Evolutionary conservation across 139 green algal species (phyloP).

Genomic region (Nannochloris sp.): DNA sequence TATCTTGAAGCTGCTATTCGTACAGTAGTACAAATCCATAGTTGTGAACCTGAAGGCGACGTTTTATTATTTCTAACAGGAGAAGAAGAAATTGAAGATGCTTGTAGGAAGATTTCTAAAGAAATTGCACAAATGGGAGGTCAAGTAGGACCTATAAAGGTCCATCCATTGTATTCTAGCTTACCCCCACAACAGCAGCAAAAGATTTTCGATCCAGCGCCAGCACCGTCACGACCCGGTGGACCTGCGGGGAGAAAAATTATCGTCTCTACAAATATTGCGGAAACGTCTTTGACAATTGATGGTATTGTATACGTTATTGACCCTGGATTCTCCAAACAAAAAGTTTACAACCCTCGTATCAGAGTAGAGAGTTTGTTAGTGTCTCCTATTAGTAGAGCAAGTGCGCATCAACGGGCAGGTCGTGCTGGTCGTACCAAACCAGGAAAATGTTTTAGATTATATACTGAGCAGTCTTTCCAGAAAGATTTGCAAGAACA

Average conservation of each 20-base stretch:
- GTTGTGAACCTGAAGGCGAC: conserved; percentile 80
- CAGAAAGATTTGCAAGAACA: conserved; percentile 97
- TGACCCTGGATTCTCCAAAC: conserved; percentile 93
- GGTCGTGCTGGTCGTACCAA: conserved; percentile 91
- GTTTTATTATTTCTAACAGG: conserved; percentile 98
- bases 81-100: conserved; percentile 99
- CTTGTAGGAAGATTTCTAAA: conserved; percentile 29
- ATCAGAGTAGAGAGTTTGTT: conserved; percentile 95
- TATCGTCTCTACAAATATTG: conserved; percentile 98
- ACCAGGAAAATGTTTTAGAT: conserved; percentile 97
- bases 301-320: conserved; percentile 99
- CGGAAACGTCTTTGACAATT: conserved; percentile 98
- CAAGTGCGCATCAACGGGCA: conserved; percentile 89
- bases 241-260: conserved; percentile 89
- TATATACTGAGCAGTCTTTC: conserved; percentile 96
- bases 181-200: conserved; percentile 94
- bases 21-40: conserved; percentile 95
- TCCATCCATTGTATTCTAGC: conserved; percentile 95
- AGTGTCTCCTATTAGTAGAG: conserved; percentile 94
- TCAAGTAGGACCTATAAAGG: conserved; percentile 80
- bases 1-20: conserved; percentile 97
- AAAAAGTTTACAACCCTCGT: conserved; percentile 98
- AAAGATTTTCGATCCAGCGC: conserved; percentile 88
- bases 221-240: conserved; percentile 41
- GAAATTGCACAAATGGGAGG: conserved; percentile 20